Base-by-base conservation (phyloP, 345 rosid genomes). In the Corymbia maculata region DNA sequence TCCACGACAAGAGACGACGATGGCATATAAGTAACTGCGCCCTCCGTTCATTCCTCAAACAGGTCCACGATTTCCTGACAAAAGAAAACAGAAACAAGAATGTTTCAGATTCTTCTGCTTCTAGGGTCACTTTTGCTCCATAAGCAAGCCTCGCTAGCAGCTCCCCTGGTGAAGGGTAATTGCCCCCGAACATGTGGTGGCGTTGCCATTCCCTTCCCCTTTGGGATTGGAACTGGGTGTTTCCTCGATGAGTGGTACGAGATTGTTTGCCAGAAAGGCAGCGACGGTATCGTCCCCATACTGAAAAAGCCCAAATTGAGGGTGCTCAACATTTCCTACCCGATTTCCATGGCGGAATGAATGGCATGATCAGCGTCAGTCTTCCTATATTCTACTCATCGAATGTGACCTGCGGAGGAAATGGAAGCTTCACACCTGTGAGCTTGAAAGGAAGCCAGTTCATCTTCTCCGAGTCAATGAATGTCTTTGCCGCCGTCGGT, bases 81-180 rank as follows among this genome's bases (percentile, higher is more conserved):
- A 57, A 59, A 59, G 66, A 59, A 8, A 59, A n/a, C 66, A 59
- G n/a, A n/a, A 59, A 4, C n/a, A 10, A 59, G 66, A 24, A 59
- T 59, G 66, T 59, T 59, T 59, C 66, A 59, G 14, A 59, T 87
- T 96, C 98, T 85, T 96, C 97, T 6, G 97, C 95, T 36, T 59
- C 66, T 59, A 26, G 66, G 66, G 13, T 59, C 66, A 28, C 66
- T 59, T 59, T 13, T 59, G 14, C 66, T 59, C 24, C 66, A 59
- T 26, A 13, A 59, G 22, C 6, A 59, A 59, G 66, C 66, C n/a
- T 24, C 66, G n/a, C 66, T 59, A 59, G 66, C 66, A 59, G 66
- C 66, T 59, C 51, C 79, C 32, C 22, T 86, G 55, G 16, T 45
- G 11, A 79, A 52, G 68, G 7, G 30, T 79, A 26, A 44, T 21